Evolutionary conservation across 2,329 filamentous ascomycete genomes (phyloP).

Genomic region (Talaromyces funiculosus): DNA sequence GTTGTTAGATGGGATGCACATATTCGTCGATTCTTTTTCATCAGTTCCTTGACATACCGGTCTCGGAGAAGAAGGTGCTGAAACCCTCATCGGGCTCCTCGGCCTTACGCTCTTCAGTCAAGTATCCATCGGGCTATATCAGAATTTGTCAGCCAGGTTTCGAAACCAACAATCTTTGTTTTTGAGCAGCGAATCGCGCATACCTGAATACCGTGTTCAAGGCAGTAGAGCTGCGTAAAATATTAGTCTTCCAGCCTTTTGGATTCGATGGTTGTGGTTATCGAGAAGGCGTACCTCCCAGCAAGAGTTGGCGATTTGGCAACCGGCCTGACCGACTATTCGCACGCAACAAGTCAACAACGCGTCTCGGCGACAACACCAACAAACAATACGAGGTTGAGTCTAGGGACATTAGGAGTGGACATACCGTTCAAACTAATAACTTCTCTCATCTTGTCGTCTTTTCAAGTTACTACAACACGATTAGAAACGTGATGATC

Average conservation of each 20-base stretch:
- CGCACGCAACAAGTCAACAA: constrained; percentile 33
- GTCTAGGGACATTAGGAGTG: constrained; percentile 1
- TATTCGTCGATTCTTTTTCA: constrained; percentile 6
- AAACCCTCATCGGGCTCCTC: constrained; percentile 93
- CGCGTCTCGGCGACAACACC: constrained; percentile 16
- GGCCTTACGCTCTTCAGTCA: constrained; percentile 95
- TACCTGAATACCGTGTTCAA: constrained; percentile 99
- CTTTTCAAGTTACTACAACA: constrained; percentile 1
- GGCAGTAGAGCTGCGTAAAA: constrained; percentile 82
- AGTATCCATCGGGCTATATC: constrained; percentile 85
- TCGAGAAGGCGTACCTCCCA: constrained; percentile 76
- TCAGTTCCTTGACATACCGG: constrained; percentile 58
- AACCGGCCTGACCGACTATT: constrained; percentile 98
- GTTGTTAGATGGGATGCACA: constrained; percentile 12
- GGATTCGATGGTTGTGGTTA: neutral
- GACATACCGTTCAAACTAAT: constrained; percentile 95
- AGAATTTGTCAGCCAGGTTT: constrained; percentile 16
- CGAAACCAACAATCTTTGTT: constrained; percentile 12
- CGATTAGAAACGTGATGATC: constrained; percentile 11
- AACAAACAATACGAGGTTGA: neutral
- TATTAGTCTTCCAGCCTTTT: constrained; percentile 17
- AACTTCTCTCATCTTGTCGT: constrained; percentile 90
- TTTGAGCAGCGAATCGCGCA: constrained; percentile 25
- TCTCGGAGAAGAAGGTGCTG: constrained; percentile 99
- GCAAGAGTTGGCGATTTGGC: constrained; percentile 99